Percentiles rank a stretch among this genome's conserved stretches.
Evolutionary conservation across 495 filamentous ascomycete species (phyloP).

Genomic region (Zalerion maritima): DNA sequence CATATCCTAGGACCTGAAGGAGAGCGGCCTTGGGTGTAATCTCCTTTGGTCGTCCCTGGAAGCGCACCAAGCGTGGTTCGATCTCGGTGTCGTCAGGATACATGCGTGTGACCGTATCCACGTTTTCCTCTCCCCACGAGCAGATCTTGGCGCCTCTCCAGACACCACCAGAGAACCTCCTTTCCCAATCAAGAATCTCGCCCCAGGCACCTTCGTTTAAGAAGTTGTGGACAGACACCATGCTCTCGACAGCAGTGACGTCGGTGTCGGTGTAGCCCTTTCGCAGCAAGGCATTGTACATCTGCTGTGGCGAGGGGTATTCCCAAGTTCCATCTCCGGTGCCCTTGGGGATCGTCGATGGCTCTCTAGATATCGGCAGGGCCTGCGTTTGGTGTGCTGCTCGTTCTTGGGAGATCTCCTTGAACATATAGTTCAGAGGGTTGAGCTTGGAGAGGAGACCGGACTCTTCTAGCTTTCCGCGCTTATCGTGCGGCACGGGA

Average conservation of each 20-base stretch:
- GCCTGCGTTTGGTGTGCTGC: conserved; percentile 54
- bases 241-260: conserved; percentile 81
- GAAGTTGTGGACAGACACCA: conserved; percentile 97
- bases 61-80: conserved; percentile 61
- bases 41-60: conserved; percentile 77
- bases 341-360: conserved; percentile 75
- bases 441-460: conserved; percentile 58
- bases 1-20: conserved; percentile 56
- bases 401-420: conserved; percentile 61
- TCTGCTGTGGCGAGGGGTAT: conserved; percentile 95
- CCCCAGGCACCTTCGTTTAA: conserved; percentile 94
- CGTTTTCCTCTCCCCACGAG: conserved; percentile 51
- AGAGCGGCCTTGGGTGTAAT: conserved; percentile 80
- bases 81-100: conserved; percentile 22
- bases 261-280: conserved; percentile 94
- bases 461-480: conserved; percentile 16
- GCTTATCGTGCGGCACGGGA: conserved; percentile 34
- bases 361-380: conserved; percentile 64
- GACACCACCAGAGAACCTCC: conserved; percentile 60
- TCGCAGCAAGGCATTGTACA: conserved; percentile 94
- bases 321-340: conserved; percentile 74
- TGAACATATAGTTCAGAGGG: conserved; percentile 94
- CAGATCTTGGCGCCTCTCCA: conserved; percentile 58
- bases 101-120: conserved; percentile 17
- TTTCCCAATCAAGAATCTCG: conserved; percentile 88